Evolutionary conservation across 2,329 filamentous ascomycete genomes (phyloP).

Genomic region (Fusarium temperatum): DNA sequence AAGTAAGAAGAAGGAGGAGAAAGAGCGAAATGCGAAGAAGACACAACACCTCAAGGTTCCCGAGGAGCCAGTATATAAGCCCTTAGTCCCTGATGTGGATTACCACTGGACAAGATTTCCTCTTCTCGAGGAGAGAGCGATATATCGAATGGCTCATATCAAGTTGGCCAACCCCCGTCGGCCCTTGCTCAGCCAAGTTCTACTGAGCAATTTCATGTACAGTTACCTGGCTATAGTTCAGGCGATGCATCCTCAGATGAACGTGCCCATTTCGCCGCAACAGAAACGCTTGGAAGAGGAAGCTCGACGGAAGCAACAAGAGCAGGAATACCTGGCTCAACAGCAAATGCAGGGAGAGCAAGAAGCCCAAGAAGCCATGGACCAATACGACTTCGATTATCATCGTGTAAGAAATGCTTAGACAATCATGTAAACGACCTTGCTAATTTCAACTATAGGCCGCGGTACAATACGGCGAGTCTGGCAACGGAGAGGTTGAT

Average conservation of each 20-base stretch:
- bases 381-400: constrained; percentile 64
- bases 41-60: constrained; percentile 77
- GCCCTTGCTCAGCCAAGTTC: constrained; percentile 90
- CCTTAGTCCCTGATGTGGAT: constrained; percentile 86
- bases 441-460: constrained; percentile 45
- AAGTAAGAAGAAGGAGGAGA: constrained; percentile 85
- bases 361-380: constrained; percentile 57
- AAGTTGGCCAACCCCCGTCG: constrained; percentile 97
- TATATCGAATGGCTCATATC: constrained; percentile 98
- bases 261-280: constrained; percentile 85
- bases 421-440: neutral
- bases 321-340: constrained; percentile 59
- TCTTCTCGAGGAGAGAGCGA: constrained; percentile 93
- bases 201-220: constrained; percentile 99
- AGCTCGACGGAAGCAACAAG: constrained; percentile 59
- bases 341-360: constrained; percentile 57
- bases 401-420: constrained; percentile 55
- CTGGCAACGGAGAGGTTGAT: constrained; percentile 55
- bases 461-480: constrained; percentile 58
- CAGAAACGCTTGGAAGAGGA: constrained; percentile 70
- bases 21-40: constrained; percentile 79
- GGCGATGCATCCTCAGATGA: constrained; percentile 96
- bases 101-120: constrained; percentile 97
- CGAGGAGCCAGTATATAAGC: constrained; percentile 77
- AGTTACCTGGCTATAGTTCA: constrained; percentile 98